Evolutionary conservation across 2,329 filamentous ascomycete species (phyloP), one percentile per base, ranked within the genome.

Genomic region (Meredithiella fracta): DNA sequence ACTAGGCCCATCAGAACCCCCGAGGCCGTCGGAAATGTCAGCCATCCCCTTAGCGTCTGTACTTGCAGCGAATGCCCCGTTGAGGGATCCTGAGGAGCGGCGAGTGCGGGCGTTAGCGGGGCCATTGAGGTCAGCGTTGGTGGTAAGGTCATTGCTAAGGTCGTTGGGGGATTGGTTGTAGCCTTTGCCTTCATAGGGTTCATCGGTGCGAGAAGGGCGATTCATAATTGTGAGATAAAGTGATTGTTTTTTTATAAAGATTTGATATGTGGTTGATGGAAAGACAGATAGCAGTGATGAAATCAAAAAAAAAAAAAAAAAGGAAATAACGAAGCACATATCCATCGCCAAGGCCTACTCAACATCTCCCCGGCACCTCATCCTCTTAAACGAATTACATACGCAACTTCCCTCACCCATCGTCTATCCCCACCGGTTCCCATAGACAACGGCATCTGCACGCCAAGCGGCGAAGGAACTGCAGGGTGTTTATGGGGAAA

Each of bases 91-190:
- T n/a, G 11, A 9, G 11, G 40, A 44, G 11, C 50, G 26, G 7
- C 40, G 57, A 6, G 56, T 69, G 22, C 74, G 71, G 20, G 71
- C 65, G 64, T 78, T 78, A 60, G 72, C 67, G 60, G 75, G 74
- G 60, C 75, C 75, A 59, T 77, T 77, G 58, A 78, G 67, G 62
- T 78, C 75, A 67, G 77, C 70, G 61, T 75, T 67, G 42, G 75
- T 77, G 25, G 75, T 78, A 51, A 74, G 64, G 51, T 72, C 68
- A 20, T 72, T 63, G 23, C 73, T 69, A 54, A 78, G 65, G 23
- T 68, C 69, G 1, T 73, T 70, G 31, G 75, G 75, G 64, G 69
- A 75, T 66, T 78, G 75, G 64, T 78, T 78, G 69, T 71, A 78
- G 26, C 69, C 67, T 52, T 72, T 70, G 60, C 76, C 73, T 51